Evolutionary conservation across 108 stramenopile species (phyloP).

Genomic region (Stephanodiscus triporus): DNA sequence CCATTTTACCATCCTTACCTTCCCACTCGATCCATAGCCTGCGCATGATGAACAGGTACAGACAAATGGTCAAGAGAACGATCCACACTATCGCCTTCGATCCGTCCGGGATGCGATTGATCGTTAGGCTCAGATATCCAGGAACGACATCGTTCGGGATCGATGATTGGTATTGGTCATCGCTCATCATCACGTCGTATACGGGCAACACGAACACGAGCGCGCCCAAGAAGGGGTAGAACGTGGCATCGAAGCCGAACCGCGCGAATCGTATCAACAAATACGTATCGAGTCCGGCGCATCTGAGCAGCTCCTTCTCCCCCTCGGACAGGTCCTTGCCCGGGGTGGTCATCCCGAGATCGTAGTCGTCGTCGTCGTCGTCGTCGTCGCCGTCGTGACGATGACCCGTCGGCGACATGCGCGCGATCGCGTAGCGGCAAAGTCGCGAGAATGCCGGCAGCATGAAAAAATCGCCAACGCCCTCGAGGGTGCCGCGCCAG

Average conservation of each 20-base stretch:
- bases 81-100: slow-evolving; percentile 41
- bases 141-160: slow-evolving; percentile 11
- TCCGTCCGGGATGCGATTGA: slow-evolving; percentile 38
- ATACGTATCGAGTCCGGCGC: slow-evolving; percentile 71
- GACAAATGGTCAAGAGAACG: slow-evolving; percentile 41
- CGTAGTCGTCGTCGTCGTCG: too few relatives aligned
- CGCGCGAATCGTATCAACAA: slow-evolving; percentile 61
- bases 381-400: not conserved
- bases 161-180: not conserved
- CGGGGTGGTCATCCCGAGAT: too few relatives aligned
- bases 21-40: slow-evolving; percentile 74
- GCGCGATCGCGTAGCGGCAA: not conserved
- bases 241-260: slow-evolving; percentile 62
- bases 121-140: slow-evolving; percentile 48
- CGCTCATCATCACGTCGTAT: slow-evolving; percentile 11
- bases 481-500: slow-evolving; percentile 26
- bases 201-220: slow-evolving; percentile 37
- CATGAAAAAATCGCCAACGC: slow-evolving; percentile 23
- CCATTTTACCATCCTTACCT: slow-evolving; percentile 1
- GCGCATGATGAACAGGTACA: slow-evolving; percentile 55
- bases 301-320: slow-evolving; percentile 59
- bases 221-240: slow-evolving; percentile 60
- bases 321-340: slow-evolving; percentile 19
- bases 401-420: not conserved
- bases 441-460: slow-evolving; percentile 10